Evolutionary conservation across 345 rosid genomes (phyloP).

Genomic region (Eucalyptus curtisii): DNA sequence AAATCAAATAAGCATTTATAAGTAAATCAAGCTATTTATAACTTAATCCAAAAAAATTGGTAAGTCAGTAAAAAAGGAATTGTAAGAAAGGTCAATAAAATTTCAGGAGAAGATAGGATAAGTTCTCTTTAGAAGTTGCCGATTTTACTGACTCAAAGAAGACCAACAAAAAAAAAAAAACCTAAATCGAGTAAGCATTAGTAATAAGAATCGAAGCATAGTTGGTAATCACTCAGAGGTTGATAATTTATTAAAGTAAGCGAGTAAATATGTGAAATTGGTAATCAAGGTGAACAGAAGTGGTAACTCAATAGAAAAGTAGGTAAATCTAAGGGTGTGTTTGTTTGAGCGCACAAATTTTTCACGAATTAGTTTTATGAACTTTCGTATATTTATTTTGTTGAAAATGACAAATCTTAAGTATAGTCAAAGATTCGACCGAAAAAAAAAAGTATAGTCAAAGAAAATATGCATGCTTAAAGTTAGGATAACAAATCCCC

Average conservation of each 20-base stretch:
- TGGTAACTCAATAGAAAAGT: background rate
- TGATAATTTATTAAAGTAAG: too few relatives aligned
- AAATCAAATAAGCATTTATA: too few relatives aligned
- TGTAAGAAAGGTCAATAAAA: background rate
- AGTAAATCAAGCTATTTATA: background rate
- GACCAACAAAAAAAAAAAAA: too few relatives aligned
- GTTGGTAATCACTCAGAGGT: background rate
- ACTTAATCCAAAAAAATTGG: too few relatives aligned
- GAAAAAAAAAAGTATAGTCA: too few relatives aligned
- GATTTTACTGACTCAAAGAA: background rate
- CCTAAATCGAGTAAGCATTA: background rate
- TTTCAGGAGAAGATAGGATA: background rate
- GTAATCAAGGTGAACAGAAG: background rate
- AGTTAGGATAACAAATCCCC: background rate
- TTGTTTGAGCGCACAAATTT: background rate
- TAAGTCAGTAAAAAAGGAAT: background rate
- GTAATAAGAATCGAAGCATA: too few relatives aligned
- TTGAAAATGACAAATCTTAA: background rate
- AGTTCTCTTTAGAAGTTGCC: background rate
- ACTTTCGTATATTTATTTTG: background rate
- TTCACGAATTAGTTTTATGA: background rate
- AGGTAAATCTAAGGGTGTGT: background rate
- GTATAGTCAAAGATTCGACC: too few relatives aligned
- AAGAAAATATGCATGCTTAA: background rate
- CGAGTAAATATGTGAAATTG: background rate